Conservation (phyloP, 148 eudicot species). For the Camellia lanceoleosa region DNA sequence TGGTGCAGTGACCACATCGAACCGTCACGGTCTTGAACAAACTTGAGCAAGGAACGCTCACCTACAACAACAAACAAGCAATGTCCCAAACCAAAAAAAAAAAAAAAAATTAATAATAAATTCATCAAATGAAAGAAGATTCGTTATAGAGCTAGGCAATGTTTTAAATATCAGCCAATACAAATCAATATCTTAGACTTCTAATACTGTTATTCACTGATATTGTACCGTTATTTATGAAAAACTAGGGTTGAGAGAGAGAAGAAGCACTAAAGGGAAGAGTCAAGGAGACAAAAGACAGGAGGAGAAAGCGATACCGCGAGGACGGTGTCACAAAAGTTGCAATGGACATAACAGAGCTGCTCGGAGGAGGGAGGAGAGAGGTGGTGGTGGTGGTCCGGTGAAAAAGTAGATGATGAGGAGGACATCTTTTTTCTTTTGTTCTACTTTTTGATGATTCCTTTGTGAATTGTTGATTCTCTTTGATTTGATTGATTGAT, state of each 20-base stretch:
- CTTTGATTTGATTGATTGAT: conserved; percentile 50
- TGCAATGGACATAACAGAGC: conserved; percentile 92
- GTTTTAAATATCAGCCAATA: too few species aligned
- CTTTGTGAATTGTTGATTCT: background rate
- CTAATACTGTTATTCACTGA: too few species aligned
- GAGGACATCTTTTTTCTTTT: conserved; percentile 16
- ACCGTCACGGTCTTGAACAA: conserved; percentile 94
- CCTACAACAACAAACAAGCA: conserved; percentile 34
- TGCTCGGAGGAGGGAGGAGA: conserved; percentile 59
- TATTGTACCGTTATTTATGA: too few species aligned
- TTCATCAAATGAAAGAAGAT: background rate
- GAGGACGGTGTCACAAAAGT: conserved; percentile 84
- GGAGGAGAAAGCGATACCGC: conserved; percentile 39
- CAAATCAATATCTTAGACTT: background rate
- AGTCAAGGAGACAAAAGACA: background rate
- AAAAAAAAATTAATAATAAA: too few species aligned
- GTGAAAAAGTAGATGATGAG: conserved; percentile 52
- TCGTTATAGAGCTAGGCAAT: too few species aligned
- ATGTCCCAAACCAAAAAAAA: too few species aligned
- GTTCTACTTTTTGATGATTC: background rate
- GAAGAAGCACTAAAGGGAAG: background rate
- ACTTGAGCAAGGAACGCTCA: conserved; percentile 91
- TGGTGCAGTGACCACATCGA: conserved; percentile 93
- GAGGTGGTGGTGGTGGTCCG: conserved; percentile 54
- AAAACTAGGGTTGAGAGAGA: background rate